These are phyloP conservation scores for Domatiomyces globalis DNA, from an alignment of 2,329 filamentous ascomycete species.

Conservation along the genomic window DNA sequence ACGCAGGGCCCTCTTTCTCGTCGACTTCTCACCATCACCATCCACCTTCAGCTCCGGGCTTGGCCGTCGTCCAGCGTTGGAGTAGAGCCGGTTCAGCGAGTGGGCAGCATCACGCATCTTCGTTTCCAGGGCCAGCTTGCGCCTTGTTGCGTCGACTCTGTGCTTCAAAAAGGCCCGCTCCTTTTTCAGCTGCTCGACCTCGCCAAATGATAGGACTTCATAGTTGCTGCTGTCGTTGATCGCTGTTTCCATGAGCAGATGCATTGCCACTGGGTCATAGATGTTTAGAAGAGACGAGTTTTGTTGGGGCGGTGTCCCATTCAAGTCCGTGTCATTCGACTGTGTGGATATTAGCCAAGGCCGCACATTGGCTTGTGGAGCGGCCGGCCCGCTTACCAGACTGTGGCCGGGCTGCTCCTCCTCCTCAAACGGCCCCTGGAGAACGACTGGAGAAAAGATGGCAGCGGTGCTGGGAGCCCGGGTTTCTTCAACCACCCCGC, in stretches of 20 bases:
- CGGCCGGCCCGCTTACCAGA: too few species aligned
- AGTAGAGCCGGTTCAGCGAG: constrained; percentile 70
- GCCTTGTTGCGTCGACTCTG: constrained; percentile 66
- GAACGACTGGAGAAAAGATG: constrained; percentile 8
- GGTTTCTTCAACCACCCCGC: constrained; percentile 14
- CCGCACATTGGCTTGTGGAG: too few species aligned
- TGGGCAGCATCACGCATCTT: constrained; percentile 90
- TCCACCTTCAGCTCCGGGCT: constrained; percentile 28
- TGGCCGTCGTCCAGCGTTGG: constrained; percentile 42
- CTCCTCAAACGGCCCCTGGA: constrained; percentile 11
- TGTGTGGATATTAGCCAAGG: too few species aligned
- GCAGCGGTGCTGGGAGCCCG: constrained; percentile 5
- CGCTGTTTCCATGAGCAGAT: constrained; percentile 85
- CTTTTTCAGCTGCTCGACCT: constrained; percentile 83
- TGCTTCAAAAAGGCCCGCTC: constrained; percentile 58
- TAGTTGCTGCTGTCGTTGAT: constrained; percentile 75
- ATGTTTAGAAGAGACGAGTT: constrained; percentile 21
- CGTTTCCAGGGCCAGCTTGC: constrained; percentile 74
- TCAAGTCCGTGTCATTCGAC: neutral
- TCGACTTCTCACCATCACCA: constrained; percentile 34
- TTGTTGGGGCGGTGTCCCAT: neutral
- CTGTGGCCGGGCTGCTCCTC: neutral
- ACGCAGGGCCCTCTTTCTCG: constrained; percentile 34
- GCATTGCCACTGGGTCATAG: constrained; percentile 59
- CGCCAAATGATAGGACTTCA: constrained; percentile 76